phyloP scores from a whole-genome alignment of 768 basidiomycete genomes.

The Tulasnella sp. region DNA sequence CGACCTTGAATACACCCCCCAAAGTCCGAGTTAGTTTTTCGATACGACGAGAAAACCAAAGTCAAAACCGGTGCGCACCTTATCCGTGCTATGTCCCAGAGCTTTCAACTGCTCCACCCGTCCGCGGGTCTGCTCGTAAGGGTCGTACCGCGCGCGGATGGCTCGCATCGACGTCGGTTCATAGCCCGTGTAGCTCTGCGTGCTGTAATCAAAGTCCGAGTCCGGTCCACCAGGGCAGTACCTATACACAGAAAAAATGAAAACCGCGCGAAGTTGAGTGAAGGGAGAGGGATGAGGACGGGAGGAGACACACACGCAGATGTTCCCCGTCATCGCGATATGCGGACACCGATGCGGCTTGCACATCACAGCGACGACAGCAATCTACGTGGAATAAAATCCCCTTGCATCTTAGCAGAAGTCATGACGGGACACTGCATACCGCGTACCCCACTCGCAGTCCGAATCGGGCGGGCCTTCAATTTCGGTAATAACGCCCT shows the following conservation, averaged over 20 bases:
- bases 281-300: background rate
- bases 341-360: slow-evolving; percentile 99
- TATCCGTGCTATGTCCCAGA: slow-evolving; percentile 95
- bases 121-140: slow-evolving; percentile 93
- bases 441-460: slow-evolving; percentile 79
- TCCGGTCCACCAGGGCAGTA: slow-evolving; percentile 99
- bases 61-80: slow-evolving; percentile 37
- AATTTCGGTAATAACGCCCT: slow-evolving; percentile 81
- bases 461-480: slow-evolving; percentile 87
- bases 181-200: slow-evolving; percentile 90
- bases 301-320: slow-evolving; percentile 69
- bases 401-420: background rate
- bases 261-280: background rate
- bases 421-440: background rate
- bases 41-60: background rate
- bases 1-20: slow-evolving; percentile 39
- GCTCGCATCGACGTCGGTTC: slow-evolving; percentile 99
- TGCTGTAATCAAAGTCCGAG: slow-evolving; percentile 99
- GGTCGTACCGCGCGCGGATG: slow-evolving; percentile 91
- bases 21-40: background rate
- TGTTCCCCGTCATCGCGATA: slow-evolving; percentile 99
- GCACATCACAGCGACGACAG: slow-evolving; percentile 99
- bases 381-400: slow-evolving; percentile 49
- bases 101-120: slow-evolving; percentile 92
- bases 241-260: slow-evolving; percentile 28